Evolutionary conservation across 108 stramenopile genomes (phyloP).

Genomic region (Skeletonema tropicum): DNA sequence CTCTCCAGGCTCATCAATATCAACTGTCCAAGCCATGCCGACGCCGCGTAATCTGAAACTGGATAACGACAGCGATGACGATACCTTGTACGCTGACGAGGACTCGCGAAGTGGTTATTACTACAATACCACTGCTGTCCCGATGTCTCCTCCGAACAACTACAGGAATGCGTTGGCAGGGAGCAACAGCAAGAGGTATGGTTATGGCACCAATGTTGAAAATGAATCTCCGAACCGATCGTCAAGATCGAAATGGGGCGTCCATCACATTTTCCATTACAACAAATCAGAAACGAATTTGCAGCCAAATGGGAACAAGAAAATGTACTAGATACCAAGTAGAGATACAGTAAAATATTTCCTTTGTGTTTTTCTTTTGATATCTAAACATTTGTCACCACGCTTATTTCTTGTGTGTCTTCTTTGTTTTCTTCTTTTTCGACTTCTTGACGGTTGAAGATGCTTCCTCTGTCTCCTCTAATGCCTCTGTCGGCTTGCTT

Average conservation of each 20-base stretch:
- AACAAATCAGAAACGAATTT: constrained; percentile 33
- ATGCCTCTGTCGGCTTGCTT: not conserved
- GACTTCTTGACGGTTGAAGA: not conserved
- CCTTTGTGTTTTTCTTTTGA: not conserved
- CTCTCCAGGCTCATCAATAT: constrained; percentile 46
- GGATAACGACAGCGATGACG: constrained; percentile 17
- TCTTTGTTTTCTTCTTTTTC: constrained; percentile 16
- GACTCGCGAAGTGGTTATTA: constrained; percentile 19
- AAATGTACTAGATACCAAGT: constrained; percentile 3
- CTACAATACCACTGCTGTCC: constrained; percentile 35
- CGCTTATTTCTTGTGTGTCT: not conserved
- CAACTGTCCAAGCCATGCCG: constrained; percentile 35
- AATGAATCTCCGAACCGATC: constrained; percentile 5
- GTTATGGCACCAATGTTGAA: constrained; percentile 1
- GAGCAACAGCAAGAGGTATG: constrained; percentile 6
- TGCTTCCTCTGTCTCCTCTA: not conserved
- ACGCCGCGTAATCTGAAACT: constrained; percentile 44
- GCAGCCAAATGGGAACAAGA: not conserved
- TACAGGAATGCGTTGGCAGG: not conserved
- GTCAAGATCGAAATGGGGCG: constrained; percentile 42
- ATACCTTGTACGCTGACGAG: constrained; percentile 13
- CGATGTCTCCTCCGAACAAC: constrained; percentile 22
- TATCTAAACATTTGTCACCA: not conserved
- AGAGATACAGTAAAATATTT: not conserved
- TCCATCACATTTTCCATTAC: constrained; percentile 41